A percentile compares a stretch with the other conserved stretches of the same genome.
These are phyloP conservation scores for Drosera capensis DNA, from an alignment of 148 eudicot species.

Conservation along the genomic window DNA sequence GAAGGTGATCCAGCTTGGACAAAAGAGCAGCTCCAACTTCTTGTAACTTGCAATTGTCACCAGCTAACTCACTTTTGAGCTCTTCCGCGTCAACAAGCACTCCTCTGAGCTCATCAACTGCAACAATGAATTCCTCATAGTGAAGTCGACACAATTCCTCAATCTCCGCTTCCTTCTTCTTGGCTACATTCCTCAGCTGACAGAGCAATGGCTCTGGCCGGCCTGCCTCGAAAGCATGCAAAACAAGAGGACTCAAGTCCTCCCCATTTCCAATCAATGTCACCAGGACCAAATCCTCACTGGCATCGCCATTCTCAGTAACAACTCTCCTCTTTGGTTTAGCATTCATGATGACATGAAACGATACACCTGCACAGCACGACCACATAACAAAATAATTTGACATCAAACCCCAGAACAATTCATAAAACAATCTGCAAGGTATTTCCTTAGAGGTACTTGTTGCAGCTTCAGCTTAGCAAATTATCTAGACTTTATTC, in stretches of 20 bases:
- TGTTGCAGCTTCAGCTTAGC: too few species aligned
- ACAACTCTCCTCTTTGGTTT: slow-evolving; percentile 1
- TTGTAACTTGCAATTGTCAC: slow-evolving; percentile 57
- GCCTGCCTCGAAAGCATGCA: slow-evolving; percentile 41
- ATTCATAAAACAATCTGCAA: neutral
- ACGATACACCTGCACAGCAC: too few species aligned
- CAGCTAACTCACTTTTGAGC: slow-evolving; percentile 59
- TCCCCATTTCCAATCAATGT: slow-evolving; percentile 5
- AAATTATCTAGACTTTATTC: too few species aligned
- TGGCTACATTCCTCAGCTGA: slow-evolving; percentile 56
- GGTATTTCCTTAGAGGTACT: too few species aligned
- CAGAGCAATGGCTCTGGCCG: slow-evolving; percentile 67
- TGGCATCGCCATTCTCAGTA: slow-evolving; percentile 3
- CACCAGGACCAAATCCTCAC: slow-evolving; percentile 6
- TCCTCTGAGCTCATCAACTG: slow-evolving; percentile 91
- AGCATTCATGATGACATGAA: neutral
- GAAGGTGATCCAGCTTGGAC: slow-evolving; percentile 58
- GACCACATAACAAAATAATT: too few species aligned
- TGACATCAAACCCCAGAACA: too few species aligned
- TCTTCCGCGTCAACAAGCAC: slow-evolving; percentile 93
- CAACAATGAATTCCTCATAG: slow-evolving; percentile 72
- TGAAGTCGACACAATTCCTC: slow-evolving; percentile 91
- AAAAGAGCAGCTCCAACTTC: slow-evolving; percentile 71
- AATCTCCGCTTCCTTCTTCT: slow-evolving; percentile 83
- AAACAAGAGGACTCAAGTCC: slow-evolving; percentile 6